These are phyloP conservation scores for Knoxdaviesia proteae DNA, from an alignment of 2,329 filamentous ascomycete genomes.

Conservation along the genomic window DNA sequence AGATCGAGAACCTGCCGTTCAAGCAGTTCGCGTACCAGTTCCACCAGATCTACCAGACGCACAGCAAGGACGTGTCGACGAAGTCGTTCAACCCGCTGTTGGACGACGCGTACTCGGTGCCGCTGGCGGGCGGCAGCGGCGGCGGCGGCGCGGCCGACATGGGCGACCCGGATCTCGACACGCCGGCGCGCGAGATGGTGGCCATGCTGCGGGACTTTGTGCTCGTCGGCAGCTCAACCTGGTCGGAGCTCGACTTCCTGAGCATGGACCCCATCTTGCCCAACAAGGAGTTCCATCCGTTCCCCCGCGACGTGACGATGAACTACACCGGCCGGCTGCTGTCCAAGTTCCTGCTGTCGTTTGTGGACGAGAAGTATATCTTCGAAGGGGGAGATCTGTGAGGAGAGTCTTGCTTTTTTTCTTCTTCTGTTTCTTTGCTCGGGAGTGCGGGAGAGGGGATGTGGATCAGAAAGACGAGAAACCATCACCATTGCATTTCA, in stretches of 20 bases:
- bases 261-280: slow-evolving; percentile 24
- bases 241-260: slow-evolving; percentile 21
- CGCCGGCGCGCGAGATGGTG: slow-evolving; percentile 23
- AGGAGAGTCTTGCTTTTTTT: background rate
- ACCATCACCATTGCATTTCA: background rate
- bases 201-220: slow-evolving; percentile 21
- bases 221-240: slow-evolving; percentile 23
- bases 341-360: slow-evolving; percentile 33
- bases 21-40: slow-evolving; percentile 40
- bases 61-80: slow-evolving; percentile 23
- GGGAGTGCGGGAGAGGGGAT: background rate
- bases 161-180: slow-evolving; percentile 23
- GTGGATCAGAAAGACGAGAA: background rate
- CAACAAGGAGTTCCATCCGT: slow-evolving; percentile 22
- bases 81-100: slow-evolving; percentile 35
- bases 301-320: slow-evolving; percentile 23
- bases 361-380: slow-evolving; percentile 26
- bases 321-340: slow-evolving; percentile 32
- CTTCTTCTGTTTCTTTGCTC: background rate
- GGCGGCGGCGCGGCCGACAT: too few relatives aligned
- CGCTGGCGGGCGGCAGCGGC: too few relatives aligned
- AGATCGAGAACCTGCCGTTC: slow-evolving; percentile 37
- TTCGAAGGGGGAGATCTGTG: slow-evolving; percentile 13
- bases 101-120: slow-evolving; percentile 21
- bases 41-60: slow-evolving; percentile 37